Evolutionary conservation across 805 yeast species (phyloP), one percentile per base, ranked within the genome.

Genomic region (Kluyveromyces nonfermentans): DNA sequence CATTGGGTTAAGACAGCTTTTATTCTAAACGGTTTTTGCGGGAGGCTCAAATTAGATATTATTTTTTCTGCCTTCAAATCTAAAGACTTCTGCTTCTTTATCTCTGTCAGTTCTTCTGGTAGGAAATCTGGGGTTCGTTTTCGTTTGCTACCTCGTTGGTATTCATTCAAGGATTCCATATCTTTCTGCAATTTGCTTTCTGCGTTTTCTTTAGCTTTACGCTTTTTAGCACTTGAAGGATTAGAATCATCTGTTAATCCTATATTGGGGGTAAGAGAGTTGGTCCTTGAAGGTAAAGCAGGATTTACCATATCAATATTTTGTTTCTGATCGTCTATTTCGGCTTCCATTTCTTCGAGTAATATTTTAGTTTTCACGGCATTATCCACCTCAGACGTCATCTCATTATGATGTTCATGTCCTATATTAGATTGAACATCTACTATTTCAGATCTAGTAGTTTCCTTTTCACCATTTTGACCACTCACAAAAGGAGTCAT

Each of bases 141-240:
- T 66, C 69, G 65, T 18, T 70, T 67, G 21, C 72, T 69, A 51
- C 76, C 77, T 49, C 75, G 71, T 47, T 80, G 81, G 54, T 75
- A 85, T 41, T 69, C 71, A 53, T 82, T 82, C 49, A 85, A 69
- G 38, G 81, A 81, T 46, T 74, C 75, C 72, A 85, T 83, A 57
- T 80, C 78, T 9, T 73, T 72, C 52, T 82, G 90, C 14, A 85
- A 64, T 55, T 78, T 80, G 45, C 66, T 64, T 1, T 79, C 80
- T 0, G 94, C 94, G 52, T 81, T 76, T 33, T 72, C 70, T 37
- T 80, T 80, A 1, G 95, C 94, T 18, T 35, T 34, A 5, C 49
- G 40, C 12, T 41, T 40, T 19, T 25, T 42, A 12, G 33, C 41
- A 21, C 45, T 46, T 8, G 44, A 36, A 3, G 41, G 41, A 9